These are phyloP conservation scores for Rhodotorula diobovata DNA, from an alignment of 768 basidiomycete species.

Conservation along the genomic window DNA sequence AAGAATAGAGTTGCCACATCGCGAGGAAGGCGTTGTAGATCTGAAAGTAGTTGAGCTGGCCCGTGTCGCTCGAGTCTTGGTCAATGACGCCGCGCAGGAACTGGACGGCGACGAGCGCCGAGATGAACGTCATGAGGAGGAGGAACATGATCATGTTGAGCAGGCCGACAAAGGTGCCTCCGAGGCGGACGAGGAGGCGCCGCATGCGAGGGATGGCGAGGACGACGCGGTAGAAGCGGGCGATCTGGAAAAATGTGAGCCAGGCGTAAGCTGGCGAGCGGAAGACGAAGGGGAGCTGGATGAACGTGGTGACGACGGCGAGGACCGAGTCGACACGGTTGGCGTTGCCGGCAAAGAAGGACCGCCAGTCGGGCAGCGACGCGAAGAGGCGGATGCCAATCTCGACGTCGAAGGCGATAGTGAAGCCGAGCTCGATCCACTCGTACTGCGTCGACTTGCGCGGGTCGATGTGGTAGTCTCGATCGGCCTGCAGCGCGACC, in stretches of 20 bases:
- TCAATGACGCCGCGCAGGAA: constrained; percentile 68
- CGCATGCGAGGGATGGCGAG: constrained; percentile 85
- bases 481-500: constrained; percentile 67
- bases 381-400: constrained; percentile 69
- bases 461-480: constrained; percentile 50
- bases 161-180: constrained; percentile 86
- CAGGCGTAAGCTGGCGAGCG: constrained; percentile 68
- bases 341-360: constrained; percentile 57
- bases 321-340: constrained; percentile 75
- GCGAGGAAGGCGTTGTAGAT: constrained; percentile 79
- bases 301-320: constrained; percentile 68
- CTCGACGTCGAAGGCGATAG: constrained; percentile 80
- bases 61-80: constrained; percentile 45
- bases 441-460: constrained; percentile 44
- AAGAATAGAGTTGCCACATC: constrained; percentile 82
- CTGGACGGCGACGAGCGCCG: constrained; percentile 75
- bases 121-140: constrained; percentile 76
- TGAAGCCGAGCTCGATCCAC: constrained; percentile 62
- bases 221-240: constrained; percentile 79
- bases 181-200: constrained; percentile 60
- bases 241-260: constrained; percentile 80
- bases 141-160: constrained; percentile 89
- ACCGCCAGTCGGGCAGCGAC: constrained; percentile 69
- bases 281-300: constrained; percentile 76
- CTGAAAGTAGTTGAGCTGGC: constrained; percentile 64